Evolutionary conservation across 106 monocot genomes (phyloP).

Genomic region (Dioscorea dumetorum): DNA sequence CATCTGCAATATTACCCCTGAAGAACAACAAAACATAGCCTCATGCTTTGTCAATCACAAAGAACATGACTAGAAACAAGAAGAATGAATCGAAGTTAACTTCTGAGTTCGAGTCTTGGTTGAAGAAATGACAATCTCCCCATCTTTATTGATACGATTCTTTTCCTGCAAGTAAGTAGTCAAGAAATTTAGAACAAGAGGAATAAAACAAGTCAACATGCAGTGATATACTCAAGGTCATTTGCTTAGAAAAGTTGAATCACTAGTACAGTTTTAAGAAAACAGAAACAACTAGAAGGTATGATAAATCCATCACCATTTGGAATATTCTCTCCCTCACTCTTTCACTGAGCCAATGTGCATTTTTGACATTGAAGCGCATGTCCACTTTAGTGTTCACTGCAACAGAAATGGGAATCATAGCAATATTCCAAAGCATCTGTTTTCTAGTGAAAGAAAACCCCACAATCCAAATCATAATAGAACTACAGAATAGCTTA

Average conservation of each 20-base stretch:
- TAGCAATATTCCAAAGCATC: too few species aligned
- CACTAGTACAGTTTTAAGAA: too few species aligned
- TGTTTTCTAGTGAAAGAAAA: too few species aligned
- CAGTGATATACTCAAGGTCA: too few species aligned
- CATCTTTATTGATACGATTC: constrained; percentile 92
- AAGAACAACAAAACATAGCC: constrained; percentile 11
- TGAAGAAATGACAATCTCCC: constrained; percentile 92
- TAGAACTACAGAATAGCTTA: too few species aligned
- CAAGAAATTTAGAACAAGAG: too few species aligned
- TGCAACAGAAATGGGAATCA: constrained; percentile 26
- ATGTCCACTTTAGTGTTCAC: constrained; percentile 99
- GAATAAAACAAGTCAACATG: too few species aligned
- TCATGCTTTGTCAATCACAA: constrained; percentile 1
- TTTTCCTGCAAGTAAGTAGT: constrained; percentile 63
- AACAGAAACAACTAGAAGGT: too few species aligned
- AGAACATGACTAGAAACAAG: constrained; percentile 6
- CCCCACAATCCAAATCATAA: too few species aligned
- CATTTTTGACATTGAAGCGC: constrained; percentile 89
- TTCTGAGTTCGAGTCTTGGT: constrained; percentile 95
- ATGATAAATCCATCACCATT: constrained; percentile 38
- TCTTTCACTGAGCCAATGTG: constrained; percentile 87
- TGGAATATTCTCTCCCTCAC: constrained; percentile 78
- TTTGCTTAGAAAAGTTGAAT: too few species aligned
- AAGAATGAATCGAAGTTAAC: constrained; percentile 29
- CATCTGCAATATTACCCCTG: constrained; percentile 96